A percentile compares a stretch with the other conserved stretches of the same genome.
These are phyloP conservation scores for Eucalyptus leucophloia DNA, from an alignment of 345 rosid species.

Conservation along the genomic window DNA sequence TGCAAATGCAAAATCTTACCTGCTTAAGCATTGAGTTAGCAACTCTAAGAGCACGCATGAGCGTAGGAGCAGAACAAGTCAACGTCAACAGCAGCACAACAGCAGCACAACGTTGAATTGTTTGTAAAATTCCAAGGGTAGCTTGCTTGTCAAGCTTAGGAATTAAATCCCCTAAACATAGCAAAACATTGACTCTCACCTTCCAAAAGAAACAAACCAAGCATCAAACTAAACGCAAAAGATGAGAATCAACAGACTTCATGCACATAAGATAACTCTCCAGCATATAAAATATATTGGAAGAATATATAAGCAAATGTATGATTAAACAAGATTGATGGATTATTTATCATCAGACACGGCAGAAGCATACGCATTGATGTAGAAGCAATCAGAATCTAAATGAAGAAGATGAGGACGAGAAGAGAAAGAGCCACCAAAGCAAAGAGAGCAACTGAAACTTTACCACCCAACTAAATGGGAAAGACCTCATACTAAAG, in stretches of 20 bases:
- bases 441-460: neutral
- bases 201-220: slow-evolving; percentile 9
- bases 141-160: slow-evolving; percentile 65
- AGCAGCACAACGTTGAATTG: slow-evolving; percentile 83
- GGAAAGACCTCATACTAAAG: neutral
- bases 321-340: neutral
- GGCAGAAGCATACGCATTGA: neutral
- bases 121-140: slow-evolving; percentile 62
- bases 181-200: slow-evolving; percentile 94
- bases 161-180: slow-evolving; percentile 73
- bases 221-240: neutral
- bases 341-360: neutral
- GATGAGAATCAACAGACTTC: neutral
- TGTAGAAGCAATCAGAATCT: neutral
- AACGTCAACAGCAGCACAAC: slow-evolving; percentile 85
- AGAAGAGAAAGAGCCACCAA: neutral
- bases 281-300: neutral
- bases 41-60: slow-evolving; percentile 89
- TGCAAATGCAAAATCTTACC: slow-evolving; percentile 14
- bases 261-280: neutral
- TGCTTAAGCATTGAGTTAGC: slow-evolving; percentile 82
- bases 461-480: neutral
- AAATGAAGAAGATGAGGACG: neutral
- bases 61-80: slow-evolving; percentile 83
- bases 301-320: neutral